A percentile compares a stretch with the other conserved stretches of the same genome.
Conservation (phyloP, 306 rosid species). For the Cucurbita pepo region DNA sequence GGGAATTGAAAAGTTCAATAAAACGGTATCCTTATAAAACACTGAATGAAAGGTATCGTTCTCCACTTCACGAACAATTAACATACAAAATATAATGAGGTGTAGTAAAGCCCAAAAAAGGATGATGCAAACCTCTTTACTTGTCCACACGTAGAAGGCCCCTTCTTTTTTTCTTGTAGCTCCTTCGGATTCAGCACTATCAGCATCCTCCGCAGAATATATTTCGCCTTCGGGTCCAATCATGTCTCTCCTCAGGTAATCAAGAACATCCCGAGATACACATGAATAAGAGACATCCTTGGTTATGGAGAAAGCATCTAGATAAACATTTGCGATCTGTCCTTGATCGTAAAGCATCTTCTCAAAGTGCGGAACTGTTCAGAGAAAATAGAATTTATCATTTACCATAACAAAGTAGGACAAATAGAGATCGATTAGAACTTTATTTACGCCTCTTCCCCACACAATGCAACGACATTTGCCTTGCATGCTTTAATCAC, state of each 20-base stretch:
- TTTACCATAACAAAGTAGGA: not conserved
- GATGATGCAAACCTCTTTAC: constrained; percentile 41
- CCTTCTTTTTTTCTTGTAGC: constrained; percentile 72
- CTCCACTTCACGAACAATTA: not conserved
- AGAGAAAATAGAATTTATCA: constrained; percentile 2
- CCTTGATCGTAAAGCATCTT: constrained; percentile 98
- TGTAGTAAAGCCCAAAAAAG: constrained; percentile 4
- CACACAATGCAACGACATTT: not conserved
- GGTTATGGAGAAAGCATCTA: constrained; percentile 68
- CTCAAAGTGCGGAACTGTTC: constrained; percentile 97
- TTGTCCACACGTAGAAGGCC: constrained; percentile 81
- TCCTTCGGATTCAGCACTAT: constrained; percentile 80
- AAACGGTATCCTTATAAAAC: not conserved
- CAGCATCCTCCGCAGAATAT: constrained; percentile 99
- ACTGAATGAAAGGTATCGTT: not conserved
- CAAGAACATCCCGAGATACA: constrained; percentile 67
- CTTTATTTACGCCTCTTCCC: not conserved
- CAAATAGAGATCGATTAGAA: not conserved
- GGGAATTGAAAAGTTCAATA: not conserved
- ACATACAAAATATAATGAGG: not conserved
- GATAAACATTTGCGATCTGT: constrained; percentile 62
- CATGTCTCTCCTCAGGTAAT: constrained; percentile 86
- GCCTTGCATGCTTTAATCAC: not conserved
- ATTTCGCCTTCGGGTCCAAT: constrained; percentile 89
- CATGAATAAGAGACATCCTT: constrained; percentile 56